Evolutionary conservation across 116 monocot genomes (phyloP), one percentile per base, ranked within the genome.

Genomic region (Cymodocea nodosa): DNA sequence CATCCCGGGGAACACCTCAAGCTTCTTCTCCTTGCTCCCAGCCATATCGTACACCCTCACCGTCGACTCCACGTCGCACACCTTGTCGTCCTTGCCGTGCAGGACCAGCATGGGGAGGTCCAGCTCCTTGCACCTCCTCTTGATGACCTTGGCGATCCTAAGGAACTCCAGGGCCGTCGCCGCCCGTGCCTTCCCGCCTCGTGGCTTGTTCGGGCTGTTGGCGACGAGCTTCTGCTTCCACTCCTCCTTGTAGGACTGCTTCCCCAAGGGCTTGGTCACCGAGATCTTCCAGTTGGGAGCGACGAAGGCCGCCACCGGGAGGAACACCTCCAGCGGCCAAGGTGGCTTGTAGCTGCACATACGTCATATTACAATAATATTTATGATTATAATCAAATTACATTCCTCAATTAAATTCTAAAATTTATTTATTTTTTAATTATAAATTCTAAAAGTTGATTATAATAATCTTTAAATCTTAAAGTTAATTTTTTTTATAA

Each of bases 301-400:
- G 17, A 82, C 14, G 52, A 36, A 23, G 15, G 77, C 86, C 54
- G 75, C 76, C 23, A 65, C 52, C 13, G 86, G 86, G 0, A 86
- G 82, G 17, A 80, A 63, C 67, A 66, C 55, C 76, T 87, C 86
- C 50, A 87, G 59, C 18, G 86, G 86, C 86, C 86, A 83, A 14
- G 63, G 54, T 6, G 86, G 86, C 63, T 77, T 80, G 67, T 77
- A 68, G 56, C 64, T 64, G 4, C 35, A 2, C n/a, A n/a, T n/a
- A n/a, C n/a, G n/a, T n/a, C n/a, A n/a, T n/a, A n/a, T n/a, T n/a
- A n/a, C n/a, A n/a, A n/a, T n/a, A n/a, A n/a, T n/a, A n/a, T n/a
- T n/a, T n/a, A n/a, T n/a, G n/a, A n/a, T n/a, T n/a, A n/a, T n/a
- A n/a, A n/a, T n/a, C n/a, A n/a, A n/a, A n/a, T n/a, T n/a, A n/a